Evolutionary conservation across 1,139 yeast species (phyloP).

Genomic region (Yamadazyma mexicana): DNA sequence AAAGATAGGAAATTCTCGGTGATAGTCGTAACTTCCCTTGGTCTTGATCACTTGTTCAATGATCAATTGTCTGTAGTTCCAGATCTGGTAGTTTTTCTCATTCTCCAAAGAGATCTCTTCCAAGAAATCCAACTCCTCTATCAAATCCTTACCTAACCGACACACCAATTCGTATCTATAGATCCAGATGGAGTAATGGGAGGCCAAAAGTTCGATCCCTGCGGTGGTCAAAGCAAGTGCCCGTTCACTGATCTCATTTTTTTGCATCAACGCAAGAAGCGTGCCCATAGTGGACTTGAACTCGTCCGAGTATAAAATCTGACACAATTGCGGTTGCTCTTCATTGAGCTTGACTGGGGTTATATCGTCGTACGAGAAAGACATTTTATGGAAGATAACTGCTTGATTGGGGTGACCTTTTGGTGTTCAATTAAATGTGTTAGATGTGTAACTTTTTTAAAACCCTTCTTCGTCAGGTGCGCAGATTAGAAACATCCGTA

Average conservation of each 20-base stretch:
- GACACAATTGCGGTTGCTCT: slow-evolving; percentile 60
- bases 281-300: slow-evolving; percentile 63
- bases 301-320: slow-evolving; percentile 74
- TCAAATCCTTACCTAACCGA: slow-evolving; percentile 35
- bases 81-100: slow-evolving; percentile 91
- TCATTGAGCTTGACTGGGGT: slow-evolving; percentile 42
- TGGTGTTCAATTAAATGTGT: not conserved
- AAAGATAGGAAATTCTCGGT: slow-evolving; percentile 63
- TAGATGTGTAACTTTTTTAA: not conserved
- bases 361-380: slow-evolving; percentile 34
- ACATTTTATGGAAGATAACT: too few relatives aligned
- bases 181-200: slow-evolving; percentile 91
- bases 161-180: slow-evolving; percentile 64
- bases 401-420: too few relatives aligned
- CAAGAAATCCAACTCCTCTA: slow-evolving; percentile 71
- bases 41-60: slow-evolving; percentile 34
- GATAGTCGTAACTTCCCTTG: slow-evolving; percentile 35
- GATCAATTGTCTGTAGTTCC: slow-evolving; percentile 83
- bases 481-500: not conserved
- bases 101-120: slow-evolving; percentile 72
- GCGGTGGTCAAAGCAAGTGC: slow-evolving; percentile 65
- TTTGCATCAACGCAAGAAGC: slow-evolving; percentile 59
- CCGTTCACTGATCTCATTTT: slow-evolving; percentile 65
- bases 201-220: slow-evolving; percentile 72
- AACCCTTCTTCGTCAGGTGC: too few relatives aligned